Base-by-base conservation (phyloP, 1,284 basidiomycete genomes). In the Chiua sp. region DNA sequence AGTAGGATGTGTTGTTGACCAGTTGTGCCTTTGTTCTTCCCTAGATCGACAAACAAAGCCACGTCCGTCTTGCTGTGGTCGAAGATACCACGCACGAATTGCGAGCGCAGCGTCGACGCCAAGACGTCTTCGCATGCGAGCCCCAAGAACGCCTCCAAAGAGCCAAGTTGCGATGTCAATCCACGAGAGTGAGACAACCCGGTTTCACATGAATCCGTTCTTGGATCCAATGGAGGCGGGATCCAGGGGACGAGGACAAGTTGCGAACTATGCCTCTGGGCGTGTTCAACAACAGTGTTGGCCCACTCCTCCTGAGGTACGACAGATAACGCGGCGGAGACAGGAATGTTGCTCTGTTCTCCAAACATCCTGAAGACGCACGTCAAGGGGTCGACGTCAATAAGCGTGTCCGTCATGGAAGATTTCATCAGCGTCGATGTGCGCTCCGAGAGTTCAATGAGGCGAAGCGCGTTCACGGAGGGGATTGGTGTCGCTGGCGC, bases 391-490 rank as follows among this genome's bases (percentile, higher is more conserved):
- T 98, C 97, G 23, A 86, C 87, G 11, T 80, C 82, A 32, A 93
- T 79, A 52, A 94, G 78, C 10, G 87, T 80, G 59, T 93, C 87
- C 3, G 84, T 84, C 37, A 88, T 87, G 10, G 93, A 89, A 10
- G 93, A 94, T 70, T 90, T 92, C 85, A 98, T 91, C 54, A 97
- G 88, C 0, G 92, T 91, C 2, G 93, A 97, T 2, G 92, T 92
- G 67, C 96, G 92, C 55, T 97, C 93, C 1, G 95, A 94, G 26
- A 98, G 84, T 74, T 98, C 94, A 62, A 97, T 87, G 32, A 98
- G 82, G 33, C 94, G 90, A 16, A 97, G 85, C 0, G 91, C 93
- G 62, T 92, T 85, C 47, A 94, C 70, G 20, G 49, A 44, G 5
- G 75, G 54, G 11, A 23, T 59, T 56, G 59, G 60, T 48, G 60